Evolutionary conservation across 2,329 filamentous ascomycete species (phyloP).

Genomic region (Penicillium concentricum): DNA sequence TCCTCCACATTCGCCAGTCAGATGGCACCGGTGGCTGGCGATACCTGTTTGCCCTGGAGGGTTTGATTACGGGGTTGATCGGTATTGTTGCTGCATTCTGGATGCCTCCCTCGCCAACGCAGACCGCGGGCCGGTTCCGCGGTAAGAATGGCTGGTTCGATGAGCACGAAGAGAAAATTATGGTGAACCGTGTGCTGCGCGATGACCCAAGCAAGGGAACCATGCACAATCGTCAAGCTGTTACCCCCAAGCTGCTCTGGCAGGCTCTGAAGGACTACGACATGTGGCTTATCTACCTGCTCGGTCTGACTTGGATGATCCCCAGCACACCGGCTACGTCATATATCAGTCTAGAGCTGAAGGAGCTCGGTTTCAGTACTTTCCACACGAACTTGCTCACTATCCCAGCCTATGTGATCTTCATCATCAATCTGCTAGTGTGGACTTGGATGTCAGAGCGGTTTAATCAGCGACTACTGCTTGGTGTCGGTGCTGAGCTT

Average conservation of each 20-base stretch:
- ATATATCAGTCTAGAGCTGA: slow-evolving; percentile 46
- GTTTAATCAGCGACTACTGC: slow-evolving; percentile 55
- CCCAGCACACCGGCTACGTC: slow-evolving; percentile 36
- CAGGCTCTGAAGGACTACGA: slow-evolving; percentile 55
- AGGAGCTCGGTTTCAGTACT: slow-evolving; percentile 57
- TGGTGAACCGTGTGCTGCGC: slow-evolving; percentile 62
- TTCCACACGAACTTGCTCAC: slow-evolving; percentile 64
- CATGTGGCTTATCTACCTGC: slow-evolving; percentile 57
- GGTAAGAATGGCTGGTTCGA: slow-evolving; percentile 65
- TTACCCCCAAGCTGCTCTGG: slow-evolving; percentile 51
- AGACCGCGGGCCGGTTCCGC: slow-evolving; percentile 61
- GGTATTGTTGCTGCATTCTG: slow-evolving; percentile 59
- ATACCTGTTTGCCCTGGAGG: slow-evolving; percentile 45
- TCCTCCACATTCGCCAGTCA: slow-evolving; percentile 39
- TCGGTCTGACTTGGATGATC: slow-evolving; percentile 48
- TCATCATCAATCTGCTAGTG: slow-evolving; percentile 57
- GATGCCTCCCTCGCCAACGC: slow-evolving; percentile 63
- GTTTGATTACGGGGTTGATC: slow-evolving; percentile 54
- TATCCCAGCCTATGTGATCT: slow-evolving; percentile 57
- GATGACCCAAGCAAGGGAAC: slow-evolving; percentile 59
- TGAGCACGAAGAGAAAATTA: slow-evolving; percentile 66
- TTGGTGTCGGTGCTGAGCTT: slow-evolving; percentile 53
- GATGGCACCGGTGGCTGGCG: slow-evolving; percentile 44
- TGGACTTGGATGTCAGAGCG: slow-evolving; percentile 57
- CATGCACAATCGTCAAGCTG: slow-evolving; percentile 60